These are phyloP conservation scores for Dictyostelium brefeldianum DNA, from an alignment of 78 protist species.

Conservation along the genomic window DNA sequence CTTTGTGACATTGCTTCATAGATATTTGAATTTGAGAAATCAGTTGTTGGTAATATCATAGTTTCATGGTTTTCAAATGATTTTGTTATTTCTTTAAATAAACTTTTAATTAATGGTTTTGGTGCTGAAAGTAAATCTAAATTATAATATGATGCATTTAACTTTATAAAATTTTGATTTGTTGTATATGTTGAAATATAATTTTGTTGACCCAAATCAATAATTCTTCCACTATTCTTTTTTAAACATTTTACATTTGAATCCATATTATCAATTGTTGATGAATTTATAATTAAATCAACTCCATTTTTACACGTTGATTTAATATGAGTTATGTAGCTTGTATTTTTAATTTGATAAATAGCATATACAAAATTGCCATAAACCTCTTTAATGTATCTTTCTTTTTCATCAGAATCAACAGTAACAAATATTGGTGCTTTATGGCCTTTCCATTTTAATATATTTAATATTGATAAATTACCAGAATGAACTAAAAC, in stretches of 20 bases:
- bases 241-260: constrained; percentile 29
- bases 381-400: neutral
- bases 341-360: constrained; percentile 8
- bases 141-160: neutral
- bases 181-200: constrained; percentile 34
- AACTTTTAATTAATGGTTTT: neutral
- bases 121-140: neutral
- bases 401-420: constrained; percentile 37
- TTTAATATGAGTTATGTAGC: neutral
- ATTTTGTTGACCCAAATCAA: too few species aligned
- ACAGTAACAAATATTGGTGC: constrained; percentile 22
- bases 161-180: neutral
- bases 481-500: constrained; percentile 87
- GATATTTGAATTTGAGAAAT: constrained; percentile 7
- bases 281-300: constrained; percentile 74
- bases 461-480: constrained; percentile 85
- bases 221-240: constrained; percentile 36
- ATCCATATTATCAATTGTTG: constrained; percentile 40
- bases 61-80: constrained; percentile 1
- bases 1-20: constrained; percentile 6
- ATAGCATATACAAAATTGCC: constrained; percentile 37
- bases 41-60: constrained; percentile 16
- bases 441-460: constrained; percentile 83
- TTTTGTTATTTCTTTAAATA: constrained; percentile 8
- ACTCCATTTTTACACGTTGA: constrained; percentile 43